phyloP scores from a whole-genome alignment of 306 rosid genomes.

The Vigna nakashimae region DNA sequence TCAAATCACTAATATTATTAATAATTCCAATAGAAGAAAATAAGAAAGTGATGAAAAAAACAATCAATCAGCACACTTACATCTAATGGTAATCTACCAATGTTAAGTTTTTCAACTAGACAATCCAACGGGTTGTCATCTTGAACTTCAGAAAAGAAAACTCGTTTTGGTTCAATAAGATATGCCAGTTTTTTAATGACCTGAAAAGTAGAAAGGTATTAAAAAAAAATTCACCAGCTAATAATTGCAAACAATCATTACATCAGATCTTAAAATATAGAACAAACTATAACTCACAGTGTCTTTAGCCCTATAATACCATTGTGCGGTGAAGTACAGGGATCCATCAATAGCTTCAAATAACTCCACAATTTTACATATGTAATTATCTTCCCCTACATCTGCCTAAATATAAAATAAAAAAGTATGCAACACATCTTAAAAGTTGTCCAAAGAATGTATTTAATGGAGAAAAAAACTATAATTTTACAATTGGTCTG shows the following conservation, averaged over 20 bases:
- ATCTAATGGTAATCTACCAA: slow-evolving; percentile 49
- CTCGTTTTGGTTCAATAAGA: slow-evolving; percentile 66
- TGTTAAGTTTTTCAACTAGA: slow-evolving; percentile 55
- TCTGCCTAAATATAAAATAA: slow-evolving; percentile 57
- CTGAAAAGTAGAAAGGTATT: slow-evolving; percentile 38
- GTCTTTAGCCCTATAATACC: slow-evolving; percentile 82
- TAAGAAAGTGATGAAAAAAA: background rate
- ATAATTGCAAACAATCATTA: background rate
- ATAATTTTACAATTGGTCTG: background rate
- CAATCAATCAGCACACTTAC: slow-evolving; percentile 43
- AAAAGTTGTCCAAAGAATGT: background rate
- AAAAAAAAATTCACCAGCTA: background rate
- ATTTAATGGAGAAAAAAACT: background rate
- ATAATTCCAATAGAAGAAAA: background rate
- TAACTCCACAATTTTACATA: slow-evolving; percentile 76
- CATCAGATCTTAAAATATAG: background rate
- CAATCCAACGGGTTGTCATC: slow-evolving; percentile 81
- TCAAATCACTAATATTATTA: background rate
- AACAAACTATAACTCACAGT: slow-evolving; percentile 59
- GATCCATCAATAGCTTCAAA: slow-evolving; percentile 67
- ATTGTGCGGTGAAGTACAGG: slow-evolving; percentile 68
- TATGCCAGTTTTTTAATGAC: slow-evolving; percentile 53
- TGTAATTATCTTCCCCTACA: slow-evolving; percentile 49
- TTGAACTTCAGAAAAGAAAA: slow-evolving; percentile 74
- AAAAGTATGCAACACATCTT: background rate